Evolutionary conservation across 2,329 filamentous ascomycete genomes (phyloP).

Genomic region (Trichoderma asperellum): DNA sequence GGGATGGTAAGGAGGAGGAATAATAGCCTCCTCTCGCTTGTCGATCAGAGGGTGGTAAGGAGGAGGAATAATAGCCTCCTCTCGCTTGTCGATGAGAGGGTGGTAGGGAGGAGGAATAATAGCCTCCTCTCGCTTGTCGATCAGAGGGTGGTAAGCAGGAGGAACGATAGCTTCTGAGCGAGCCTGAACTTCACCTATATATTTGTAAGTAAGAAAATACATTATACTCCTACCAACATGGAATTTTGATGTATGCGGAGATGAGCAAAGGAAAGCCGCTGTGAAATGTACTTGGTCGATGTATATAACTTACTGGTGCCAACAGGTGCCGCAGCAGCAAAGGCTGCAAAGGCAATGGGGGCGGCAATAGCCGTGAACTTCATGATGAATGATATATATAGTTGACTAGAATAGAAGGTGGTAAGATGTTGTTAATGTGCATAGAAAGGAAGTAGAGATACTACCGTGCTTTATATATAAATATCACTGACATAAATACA

Average conservation of each 20-base stretch:
- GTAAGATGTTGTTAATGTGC: background rate
- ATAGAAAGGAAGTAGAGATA: background rate
- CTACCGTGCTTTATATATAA: background rate
- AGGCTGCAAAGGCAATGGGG: background rate
- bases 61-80: background rate
- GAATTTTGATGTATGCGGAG: background rate
- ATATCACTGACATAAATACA: background rate
- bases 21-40: background rate
- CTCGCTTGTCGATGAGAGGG: background rate
- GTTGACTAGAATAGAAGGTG: background rate
- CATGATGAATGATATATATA: background rate
- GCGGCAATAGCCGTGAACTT: background rate
- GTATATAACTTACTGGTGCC: background rate
- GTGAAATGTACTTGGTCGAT: background rate
- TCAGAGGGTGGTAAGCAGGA: background rate
- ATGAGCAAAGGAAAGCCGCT: background rate
- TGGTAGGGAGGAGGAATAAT: background rate
- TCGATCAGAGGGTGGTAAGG: background rate
- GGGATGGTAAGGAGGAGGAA: background rate
- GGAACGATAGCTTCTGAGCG: background rate
- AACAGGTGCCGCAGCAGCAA: background rate
- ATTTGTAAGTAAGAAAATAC: background rate
- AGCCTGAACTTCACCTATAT: background rate
- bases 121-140: background rate
- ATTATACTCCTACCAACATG: background rate